These are phyloP conservation scores for Cladosporium sp. DNA, from an alignment of 2,329 filamentous ascomycete species.

Conservation along the genomic window DNA sequence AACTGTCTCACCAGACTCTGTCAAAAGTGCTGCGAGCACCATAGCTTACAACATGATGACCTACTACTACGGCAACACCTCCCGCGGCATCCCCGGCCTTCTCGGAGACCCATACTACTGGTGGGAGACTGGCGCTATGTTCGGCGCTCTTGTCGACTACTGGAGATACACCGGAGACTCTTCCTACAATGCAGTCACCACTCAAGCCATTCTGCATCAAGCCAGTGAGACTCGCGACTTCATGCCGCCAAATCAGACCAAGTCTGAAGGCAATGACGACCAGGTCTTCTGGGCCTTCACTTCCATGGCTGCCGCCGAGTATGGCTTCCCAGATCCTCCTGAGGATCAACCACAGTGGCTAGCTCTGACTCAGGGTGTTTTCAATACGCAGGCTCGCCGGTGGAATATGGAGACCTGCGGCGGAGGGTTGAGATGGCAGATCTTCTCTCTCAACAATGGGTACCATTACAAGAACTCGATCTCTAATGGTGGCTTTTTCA, in stretches of 20 bases:
- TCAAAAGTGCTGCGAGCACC: constrained; percentile 44
- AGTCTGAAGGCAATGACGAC: constrained; percentile 55
- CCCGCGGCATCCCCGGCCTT: constrained; percentile 53
- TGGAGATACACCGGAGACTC: constrained; percentile 67
- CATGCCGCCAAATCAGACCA: constrained; percentile 52
- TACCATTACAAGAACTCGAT: constrained; percentile 52
- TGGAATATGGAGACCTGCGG: constrained; percentile 41
- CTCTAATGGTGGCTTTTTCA: constrained; percentile 49
- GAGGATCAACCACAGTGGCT: constrained; percentile 46
- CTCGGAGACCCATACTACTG: constrained; percentile 66
- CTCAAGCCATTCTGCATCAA: constrained; percentile 61
- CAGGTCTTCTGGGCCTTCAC: constrained; percentile 60
- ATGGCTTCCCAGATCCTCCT: constrained; percentile 48
- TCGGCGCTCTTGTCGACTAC: constrained; percentile 69
- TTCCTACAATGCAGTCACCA: constrained; percentile 62
- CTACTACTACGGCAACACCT: constrained; percentile 49
- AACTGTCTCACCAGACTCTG: constrained; percentile 35
- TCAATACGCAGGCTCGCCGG: constrained; percentile 41
- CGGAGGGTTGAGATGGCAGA: constrained; percentile 39
- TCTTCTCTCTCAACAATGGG: constrained; percentile 50
- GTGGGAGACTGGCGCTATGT: constrained; percentile 68
- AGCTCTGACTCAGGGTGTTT: constrained; percentile 45
- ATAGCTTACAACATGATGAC: constrained; percentile 52
- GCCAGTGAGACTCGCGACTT: constrained; percentile 58
- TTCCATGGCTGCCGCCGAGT: constrained; percentile 58